A percentile compares a stretch with the other conserved stretches of the same genome.
Evolutionary conservation across 1,284 basidiomycete species (phyloP).

Genomic region (Leucocoprinus gongylophorus): DNA sequence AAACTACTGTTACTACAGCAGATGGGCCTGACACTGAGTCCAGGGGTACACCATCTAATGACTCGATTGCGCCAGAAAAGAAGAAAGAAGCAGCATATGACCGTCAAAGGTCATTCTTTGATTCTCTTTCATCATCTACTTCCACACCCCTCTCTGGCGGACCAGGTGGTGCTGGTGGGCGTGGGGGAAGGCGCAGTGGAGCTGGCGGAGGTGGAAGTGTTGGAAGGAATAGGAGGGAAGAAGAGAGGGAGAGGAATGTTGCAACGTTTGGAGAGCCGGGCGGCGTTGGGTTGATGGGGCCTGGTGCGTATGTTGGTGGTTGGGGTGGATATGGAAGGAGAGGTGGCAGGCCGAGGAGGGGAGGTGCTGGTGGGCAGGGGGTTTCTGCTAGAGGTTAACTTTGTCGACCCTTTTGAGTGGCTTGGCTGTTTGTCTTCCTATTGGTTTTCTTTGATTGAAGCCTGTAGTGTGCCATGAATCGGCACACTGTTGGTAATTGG

Average conservation of each 20-base stretch:
- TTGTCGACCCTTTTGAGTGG: neutral
- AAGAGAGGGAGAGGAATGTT: slow-evolving; percentile 72
- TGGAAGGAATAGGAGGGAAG: slow-evolving; percentile 63
- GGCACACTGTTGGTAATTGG: too few relatives aligned
- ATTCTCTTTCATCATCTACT: slow-evolving; percentile 58
- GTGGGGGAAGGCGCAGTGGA: slow-evolving; percentile 34
- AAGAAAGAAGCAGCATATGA: slow-evolving; percentile 50
- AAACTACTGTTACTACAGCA: slow-evolving; percentile 8
- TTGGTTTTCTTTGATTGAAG: neutral
- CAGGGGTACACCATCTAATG: slow-evolving; percentile 17
- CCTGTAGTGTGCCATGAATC: too few relatives aligned
- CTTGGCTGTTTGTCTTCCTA: neutral
- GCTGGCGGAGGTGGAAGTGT: slow-evolving; percentile 43
- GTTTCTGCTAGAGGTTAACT: slow-evolving; percentile 6
- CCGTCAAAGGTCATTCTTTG: slow-evolving; percentile 71
- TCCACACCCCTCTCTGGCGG: slow-evolving; percentile 22
- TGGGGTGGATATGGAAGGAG: slow-evolving; percentile 41
- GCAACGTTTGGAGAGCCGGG: slow-evolving; percentile 80
- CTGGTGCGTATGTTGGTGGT: slow-evolving; percentile 44
- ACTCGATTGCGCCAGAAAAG: slow-evolving; percentile 23
- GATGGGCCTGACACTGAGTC: slow-evolving; percentile 18
- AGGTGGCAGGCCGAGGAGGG: slow-evolving; percentile 28
- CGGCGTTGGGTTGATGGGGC: slow-evolving; percentile 65
- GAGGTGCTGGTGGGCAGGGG: slow-evolving; percentile 14
- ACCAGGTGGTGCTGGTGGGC: slow-evolving; percentile 25